These are phyloP conservation scores for Pythium rishiriense DNA, from an alignment of 352 stramenopile species.

Conservation along the genomic window DNA sequence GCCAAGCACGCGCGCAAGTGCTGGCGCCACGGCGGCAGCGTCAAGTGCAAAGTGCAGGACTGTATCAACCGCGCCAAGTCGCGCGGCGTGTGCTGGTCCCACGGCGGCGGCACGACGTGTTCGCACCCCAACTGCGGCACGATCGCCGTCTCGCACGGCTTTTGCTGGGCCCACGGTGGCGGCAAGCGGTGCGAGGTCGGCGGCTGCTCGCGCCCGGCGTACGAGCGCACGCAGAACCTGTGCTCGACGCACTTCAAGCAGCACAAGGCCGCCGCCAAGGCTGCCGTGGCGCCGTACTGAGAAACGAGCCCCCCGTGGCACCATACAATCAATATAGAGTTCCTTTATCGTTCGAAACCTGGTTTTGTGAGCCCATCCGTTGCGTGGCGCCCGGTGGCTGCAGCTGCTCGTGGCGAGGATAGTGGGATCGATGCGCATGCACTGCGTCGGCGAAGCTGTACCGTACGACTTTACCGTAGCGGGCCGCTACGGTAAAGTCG, in stretches of 20 bases:
- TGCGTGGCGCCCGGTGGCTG: neutral
- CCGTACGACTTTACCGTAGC: no score
- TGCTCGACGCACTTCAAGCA: conserved; percentile 49
- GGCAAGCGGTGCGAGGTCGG: conserved; percentile 41
- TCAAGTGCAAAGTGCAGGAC: conserved; percentile 54
- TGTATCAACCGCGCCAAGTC: conserved; percentile 70
- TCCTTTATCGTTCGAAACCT: no score
- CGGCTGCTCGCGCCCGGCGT: conserved; percentile 50
- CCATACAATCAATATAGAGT: neutral
- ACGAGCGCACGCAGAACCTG: conserved; percentile 58
- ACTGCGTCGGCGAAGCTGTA: no score
- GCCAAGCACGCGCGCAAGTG: conserved; percentile 58
- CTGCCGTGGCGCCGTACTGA: conserved; percentile 2
- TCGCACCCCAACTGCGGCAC: conserved; percentile 47
- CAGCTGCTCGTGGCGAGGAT: no score
- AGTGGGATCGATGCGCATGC: no score
- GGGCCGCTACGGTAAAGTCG: no score
- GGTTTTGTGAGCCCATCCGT: no score
- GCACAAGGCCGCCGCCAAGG: neutral
- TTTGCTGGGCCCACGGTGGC: conserved; percentile 41
- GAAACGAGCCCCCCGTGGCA: neutral
- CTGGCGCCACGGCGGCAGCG: conserved; percentile 60
- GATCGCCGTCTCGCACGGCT: conserved; percentile 54
- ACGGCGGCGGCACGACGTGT: conserved; percentile 54
- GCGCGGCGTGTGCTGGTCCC: conserved; percentile 62